Evolutionary conservation across 2,329 filamentous ascomycete genomes (phyloP), one percentile per base, ranked within the genome.

Genomic region (Monosporascus sp.): DNA sequence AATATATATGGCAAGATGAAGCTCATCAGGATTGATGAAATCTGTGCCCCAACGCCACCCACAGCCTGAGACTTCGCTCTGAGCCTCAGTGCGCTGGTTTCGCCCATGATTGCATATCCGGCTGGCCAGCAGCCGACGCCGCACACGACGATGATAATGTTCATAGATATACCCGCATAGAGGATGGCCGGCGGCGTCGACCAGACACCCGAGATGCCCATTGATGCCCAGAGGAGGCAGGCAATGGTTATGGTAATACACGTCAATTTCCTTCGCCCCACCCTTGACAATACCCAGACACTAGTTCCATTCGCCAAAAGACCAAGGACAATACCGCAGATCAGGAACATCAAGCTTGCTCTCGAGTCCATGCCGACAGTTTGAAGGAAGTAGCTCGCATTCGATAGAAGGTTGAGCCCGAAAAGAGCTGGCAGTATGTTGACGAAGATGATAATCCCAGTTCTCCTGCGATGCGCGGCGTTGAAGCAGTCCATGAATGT

Each of bases 1-100:
- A 78, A 80, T 14, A 79, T 73, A 52, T 80, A 81, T 0, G 79
- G 78, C 1, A 81, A 61, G 1, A 72, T 70, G 37, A 81, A 68
- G 0, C 72, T 72, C 52, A 79, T 74, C 47, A 74, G 62, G 3
- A 51, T 41, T 5, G 48, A 50, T 18, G 41, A 24, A 1, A 51
- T 15, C 11, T 55, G 37, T 2, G 38, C 35, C 24, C 20, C 9
- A 20, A 49, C 48, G 31, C 54, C 51, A 4, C 70, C 70, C 15
- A 74, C 53, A 5, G 69, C 68, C 54, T 70, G 68, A 1, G 70
- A 65, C 50, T 70, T 71, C 6, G 69, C 67, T 7, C 71, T 70
- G 2, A 74, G 67, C 22, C 65, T 61, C 8, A 72, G 58, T 1
- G 70, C 63, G 3, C 68, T 70, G 6, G 67, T 58, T 53, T 72